Evolutionary conservation across 495 filamentous ascomycete genomes (phyloP), one percentile per base, ranked within the genome.

Genomic region (Penicillium paradoxum): DNA sequence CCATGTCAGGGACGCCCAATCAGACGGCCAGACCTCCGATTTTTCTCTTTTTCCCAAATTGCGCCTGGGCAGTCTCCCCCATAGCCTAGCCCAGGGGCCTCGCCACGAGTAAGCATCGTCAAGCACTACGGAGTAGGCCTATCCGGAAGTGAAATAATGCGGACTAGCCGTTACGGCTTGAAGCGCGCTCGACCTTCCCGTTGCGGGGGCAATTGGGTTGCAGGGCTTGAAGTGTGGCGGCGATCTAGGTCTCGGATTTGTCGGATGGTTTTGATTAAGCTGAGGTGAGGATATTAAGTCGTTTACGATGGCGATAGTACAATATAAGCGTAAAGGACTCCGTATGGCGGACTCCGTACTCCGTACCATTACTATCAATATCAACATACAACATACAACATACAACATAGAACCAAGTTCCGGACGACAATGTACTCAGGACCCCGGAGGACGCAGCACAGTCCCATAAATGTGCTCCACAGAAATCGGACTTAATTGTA

Each of bases 1-100:
- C 19, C 38, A 57, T 44, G 54, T 22, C 58, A 60, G 54, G 58
- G 46, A 61, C 37, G 30, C 18, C 51, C 41, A 50, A 38, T 54
- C 51, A 39, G 4, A 24, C 37, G 53, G 15, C 21, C 33, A 27
- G 48, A 36, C 38, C 48, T 4, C 41, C 27, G 43, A 45, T 42
- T n/a, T 44, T 13, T 39, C 29, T 18, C 9, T 44, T 13, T 39
- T 36, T 18, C 9, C 22, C 19, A 56, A 46, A 25, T 32, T 47
- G 40, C 53, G 29, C 24, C 33, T 40, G 38, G 36, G 30, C 44
- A 33, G 19, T 32, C 27, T 4, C 32, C 25, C 22, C 27, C 29
- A 54, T 54, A 33, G 52, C 49, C 49, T 54, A 51, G 49, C 10
- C 17, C 40, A 51, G 56, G 47, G 41, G 47, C 27, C 10, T 39